Conservation (phyloP, 345 rosid genomes). For the Hibiscus syriacus region DNA sequence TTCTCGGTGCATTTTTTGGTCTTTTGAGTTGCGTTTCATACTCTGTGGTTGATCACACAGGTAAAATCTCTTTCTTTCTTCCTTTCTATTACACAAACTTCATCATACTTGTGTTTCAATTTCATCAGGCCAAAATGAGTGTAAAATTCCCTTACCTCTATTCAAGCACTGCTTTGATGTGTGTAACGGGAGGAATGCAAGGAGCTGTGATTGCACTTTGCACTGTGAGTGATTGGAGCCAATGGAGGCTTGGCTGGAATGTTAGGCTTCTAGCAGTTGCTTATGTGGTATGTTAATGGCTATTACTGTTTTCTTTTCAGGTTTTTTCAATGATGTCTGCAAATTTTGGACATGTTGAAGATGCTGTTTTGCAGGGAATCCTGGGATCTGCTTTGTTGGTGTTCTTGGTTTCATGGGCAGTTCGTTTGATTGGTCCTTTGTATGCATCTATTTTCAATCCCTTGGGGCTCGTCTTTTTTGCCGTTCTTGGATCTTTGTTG, state of each 20-base stretch:
- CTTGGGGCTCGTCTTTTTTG: slow-evolving; percentile 27
- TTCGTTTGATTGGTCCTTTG: slow-evolving; percentile 30
- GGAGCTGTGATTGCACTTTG: slow-evolving; percentile 26
- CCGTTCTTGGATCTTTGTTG: slow-evolving; percentile 18
- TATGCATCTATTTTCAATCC: slow-evolving; percentile 36
- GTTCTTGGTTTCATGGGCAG: slow-evolving; percentile 20
- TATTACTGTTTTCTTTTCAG: no score
- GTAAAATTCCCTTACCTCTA: slow-evolving; percentile 35
- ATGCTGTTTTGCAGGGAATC: slow-evolving; percentile 24
- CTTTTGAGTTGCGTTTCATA: slow-evolving; percentile 21
- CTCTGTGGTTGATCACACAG: slow-evolving; percentile 31
- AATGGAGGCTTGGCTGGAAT: slow-evolving; percentile 59
- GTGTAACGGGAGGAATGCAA: slow-evolving; percentile 39
- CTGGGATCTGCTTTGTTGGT: slow-evolving; percentile 25
- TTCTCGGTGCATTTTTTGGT: slow-evolving; percentile 23
- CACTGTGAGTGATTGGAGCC: slow-evolving; percentile 34
- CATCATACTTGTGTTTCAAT: neutral
- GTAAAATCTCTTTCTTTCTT: neutral
- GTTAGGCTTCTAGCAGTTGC: slow-evolving; percentile 35
- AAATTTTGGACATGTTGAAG: neutral
- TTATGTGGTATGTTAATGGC: slow-evolving; percentile 33
- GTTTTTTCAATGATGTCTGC: neutral
- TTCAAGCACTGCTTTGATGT: slow-evolving; percentile 42
- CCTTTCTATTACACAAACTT: neutral
- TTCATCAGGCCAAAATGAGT: slow-evolving; percentile 37